phyloP scores from a whole-genome alignment of 768 basidiomycete genomes.

The Mycena alexandri region DNA sequence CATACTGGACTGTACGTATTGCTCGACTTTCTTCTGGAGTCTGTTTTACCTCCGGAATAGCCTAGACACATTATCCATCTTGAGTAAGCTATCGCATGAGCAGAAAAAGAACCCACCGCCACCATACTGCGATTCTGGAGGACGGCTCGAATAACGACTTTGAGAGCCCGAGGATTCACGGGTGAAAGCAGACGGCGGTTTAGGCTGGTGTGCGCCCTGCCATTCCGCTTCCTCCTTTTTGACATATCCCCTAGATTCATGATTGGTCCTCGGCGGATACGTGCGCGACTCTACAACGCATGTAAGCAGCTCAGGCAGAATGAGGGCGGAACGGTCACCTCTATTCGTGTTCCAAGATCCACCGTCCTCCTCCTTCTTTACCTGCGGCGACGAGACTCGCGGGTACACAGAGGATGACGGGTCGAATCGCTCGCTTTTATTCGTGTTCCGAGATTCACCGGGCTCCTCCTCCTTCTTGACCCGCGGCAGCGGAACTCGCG shows the following conservation, averaged over 20 bases:
- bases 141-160: not conserved
- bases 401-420: too few species aligned
- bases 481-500: not conserved
- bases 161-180: not conserved
- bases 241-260: not conserved
- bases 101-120: too few species aligned
- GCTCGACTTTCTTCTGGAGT: not conserved
- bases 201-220: not conserved
- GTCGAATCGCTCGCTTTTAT: too few species aligned
- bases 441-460: too few species aligned
- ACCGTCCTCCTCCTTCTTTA: not conserved
- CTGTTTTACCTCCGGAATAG: not conserved
- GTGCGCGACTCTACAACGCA: not conserved
- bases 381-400: too few species aligned
- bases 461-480: slow-evolving; percentile 13
- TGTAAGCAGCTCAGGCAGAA: too few species aligned
- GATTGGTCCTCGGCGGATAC: not conserved
- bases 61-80: not conserved
- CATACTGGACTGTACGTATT: slow-evolving; percentile 10
- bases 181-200: not conserved
- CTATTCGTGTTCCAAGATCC: not conserved
- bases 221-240: not conserved
- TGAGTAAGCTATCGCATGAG: not conserved
- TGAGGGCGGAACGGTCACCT: not conserved
- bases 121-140: not conserved